A percentile compares a stretch with the other conserved stretches of the same genome.
phyloP scores from a whole-genome alignment of 768 basidiomycete genomes.

The Mycena olivaceomarginata region DNA sequence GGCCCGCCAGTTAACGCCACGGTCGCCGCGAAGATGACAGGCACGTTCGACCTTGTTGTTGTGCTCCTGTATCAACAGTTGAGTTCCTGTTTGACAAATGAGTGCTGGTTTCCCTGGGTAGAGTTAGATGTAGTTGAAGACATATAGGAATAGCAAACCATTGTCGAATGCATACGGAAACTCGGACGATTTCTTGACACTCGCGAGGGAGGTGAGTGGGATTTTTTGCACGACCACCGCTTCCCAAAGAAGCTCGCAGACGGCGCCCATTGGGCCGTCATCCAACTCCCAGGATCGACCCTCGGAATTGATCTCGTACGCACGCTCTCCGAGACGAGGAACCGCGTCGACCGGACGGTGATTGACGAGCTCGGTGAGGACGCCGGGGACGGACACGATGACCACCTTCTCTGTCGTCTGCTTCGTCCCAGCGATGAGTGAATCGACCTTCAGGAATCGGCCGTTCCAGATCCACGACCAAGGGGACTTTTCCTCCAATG shows the following conservation, averaged over 20 bases:
- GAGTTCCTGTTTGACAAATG: too few species aligned
- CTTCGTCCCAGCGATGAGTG: conserved; percentile 16
- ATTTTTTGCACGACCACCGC: too few species aligned
- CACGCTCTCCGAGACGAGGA: conserved; percentile 12
- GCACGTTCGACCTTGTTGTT: too few species aligned
- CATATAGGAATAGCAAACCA: conserved; percentile 25
- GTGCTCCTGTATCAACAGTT: too few species aligned
- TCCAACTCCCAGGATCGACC: conserved; percentile 29
- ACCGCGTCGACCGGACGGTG: conserved; percentile 10
- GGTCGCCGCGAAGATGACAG: too few species aligned
- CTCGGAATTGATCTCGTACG: conserved; percentile 28
- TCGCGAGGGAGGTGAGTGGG: not conserved
- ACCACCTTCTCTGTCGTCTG: conserved; percentile 26
- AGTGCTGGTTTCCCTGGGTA: too few species aligned
- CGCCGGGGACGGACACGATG: conserved; percentile 22
- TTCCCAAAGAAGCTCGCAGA: conserved; percentile 23
- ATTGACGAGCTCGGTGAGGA: conserved; percentile 23
- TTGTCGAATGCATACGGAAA: conserved; percentile 32
- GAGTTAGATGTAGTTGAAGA: too few species aligned
- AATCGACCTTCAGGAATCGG: conserved; percentile 21
- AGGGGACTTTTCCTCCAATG: not conserved
- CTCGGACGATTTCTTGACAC: not conserved
- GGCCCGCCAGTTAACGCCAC: too few species aligned
- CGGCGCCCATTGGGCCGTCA: conserved; percentile 29
- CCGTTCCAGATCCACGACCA: conserved; percentile 37